phyloP scores from a whole-genome alignment of 306 rosid species.

The Hippophae rhamnoides region DNA sequence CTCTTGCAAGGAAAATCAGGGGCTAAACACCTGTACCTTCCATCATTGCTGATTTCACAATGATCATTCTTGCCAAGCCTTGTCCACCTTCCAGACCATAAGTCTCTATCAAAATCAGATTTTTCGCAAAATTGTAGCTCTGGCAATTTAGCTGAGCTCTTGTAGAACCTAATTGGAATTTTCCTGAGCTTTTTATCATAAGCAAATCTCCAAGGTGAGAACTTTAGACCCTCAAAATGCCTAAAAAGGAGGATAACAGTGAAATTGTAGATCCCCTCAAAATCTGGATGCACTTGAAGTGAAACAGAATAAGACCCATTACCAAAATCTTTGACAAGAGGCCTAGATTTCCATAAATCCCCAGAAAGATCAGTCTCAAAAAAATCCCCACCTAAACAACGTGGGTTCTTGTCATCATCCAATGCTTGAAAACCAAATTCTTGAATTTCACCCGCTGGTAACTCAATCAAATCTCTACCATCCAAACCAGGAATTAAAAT shows the following conservation, averaged over 20 bases:
- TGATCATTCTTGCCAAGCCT: constrained; percentile 62
- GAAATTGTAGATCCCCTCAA: constrained; percentile 50
- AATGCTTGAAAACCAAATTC: constrained; percentile 59
- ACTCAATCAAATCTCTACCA: constrained; percentile 28
- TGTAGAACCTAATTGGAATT: constrained; percentile 43
- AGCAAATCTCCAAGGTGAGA: constrained; percentile 55
- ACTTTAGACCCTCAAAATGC: constrained; percentile 67
- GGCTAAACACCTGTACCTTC: constrained; percentile 60
- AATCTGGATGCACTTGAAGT: constrained; percentile 77
- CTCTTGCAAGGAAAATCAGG: constrained; percentile 51
- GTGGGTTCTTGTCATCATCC: constrained; percentile 53
- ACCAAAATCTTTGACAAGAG: constrained; percentile 61
- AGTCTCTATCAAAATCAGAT: constrained; percentile 53
- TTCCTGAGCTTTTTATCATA: constrained; percentile 39
- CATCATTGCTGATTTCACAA: constrained; percentile 57
- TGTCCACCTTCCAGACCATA: constrained; percentile 92
- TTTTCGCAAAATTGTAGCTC: constrained; percentile 39
- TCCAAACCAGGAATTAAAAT: constrained; percentile 58
- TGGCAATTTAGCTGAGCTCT: constrained; percentile 34
- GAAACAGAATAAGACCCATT: constrained; percentile 69
- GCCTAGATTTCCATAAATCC: constrained; percentile 82
- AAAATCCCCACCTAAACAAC: constrained; percentile 87
- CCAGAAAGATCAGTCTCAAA: constrained; percentile 87
- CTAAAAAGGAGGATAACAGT: constrained; percentile 59
- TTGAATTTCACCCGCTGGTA: constrained; percentile 65